Base-by-base conservation (phyloP, 2,329 filamentous ascomycete genomes). In the Colletotrichum sp. region DNA sequence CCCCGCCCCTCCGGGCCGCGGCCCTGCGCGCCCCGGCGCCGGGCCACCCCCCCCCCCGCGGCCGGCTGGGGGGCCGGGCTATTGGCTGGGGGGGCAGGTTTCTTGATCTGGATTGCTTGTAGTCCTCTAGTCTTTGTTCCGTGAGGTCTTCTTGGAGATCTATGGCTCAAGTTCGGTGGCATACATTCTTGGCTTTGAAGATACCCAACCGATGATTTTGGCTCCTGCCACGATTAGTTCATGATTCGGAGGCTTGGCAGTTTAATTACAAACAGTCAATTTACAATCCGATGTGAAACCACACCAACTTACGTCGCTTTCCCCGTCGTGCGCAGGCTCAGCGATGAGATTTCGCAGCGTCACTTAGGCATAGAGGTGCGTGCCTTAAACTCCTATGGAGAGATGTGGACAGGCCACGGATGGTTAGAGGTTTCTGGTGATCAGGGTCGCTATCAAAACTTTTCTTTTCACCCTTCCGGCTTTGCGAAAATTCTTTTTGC, bases 321-420 rank as follows among this genome's bases (percentile, higher is more conserved):
- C 0, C 1, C 1, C n/a, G 1, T 52, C 1, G 9, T 49, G 39
- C 18, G 39, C 16, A 49, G 39, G 18, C 18, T 49, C 0, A 0
- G 10, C n/a, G 18, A 49, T 49, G 39, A 49, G 39, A 2, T 49
- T 49, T 49, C 3, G 18, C 39, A n/a, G 3, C n/a, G 6, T 24
- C n/a, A 21, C 0, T 13, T 21, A 13, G n/a, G 1, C 12, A 52
- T 5, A 52, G 6, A 12, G n/a, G 44, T 21, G 10, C 10, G n/a
- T 52, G 10, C 10, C 44, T 13, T 21, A 8, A 52, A 24, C 44
- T 52, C n/a, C n/a, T 21, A 21, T 52, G 10, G n/a, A 21, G 44
- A 13, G n/a, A 52, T 21, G n/a, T 12, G 10, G 10, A 9, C 12
- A 8, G 44, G n/a, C 44, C 10, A 21, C 10, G n/a, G n/a, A 21